phyloP scores from a whole-genome alignment of 352 stramenopile genomes.

The Globisporangium cystogenes region DNA sequence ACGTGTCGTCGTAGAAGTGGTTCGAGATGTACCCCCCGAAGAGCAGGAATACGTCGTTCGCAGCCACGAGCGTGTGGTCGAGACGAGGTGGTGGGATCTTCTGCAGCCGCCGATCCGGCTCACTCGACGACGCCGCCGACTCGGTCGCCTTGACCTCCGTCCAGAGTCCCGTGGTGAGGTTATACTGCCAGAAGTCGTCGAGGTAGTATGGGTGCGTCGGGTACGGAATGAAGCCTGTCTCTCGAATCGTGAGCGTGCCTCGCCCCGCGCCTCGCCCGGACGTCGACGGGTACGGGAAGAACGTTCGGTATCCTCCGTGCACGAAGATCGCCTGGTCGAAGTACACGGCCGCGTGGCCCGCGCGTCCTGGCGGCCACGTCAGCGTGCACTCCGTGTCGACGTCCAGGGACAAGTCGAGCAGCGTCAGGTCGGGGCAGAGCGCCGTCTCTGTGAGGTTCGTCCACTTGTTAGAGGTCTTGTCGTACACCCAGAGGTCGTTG shows the following conservation, averaged over 20 bases:
- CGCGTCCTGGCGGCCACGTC: conserved; percentile 84
- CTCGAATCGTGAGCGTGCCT: conserved; percentile 42
- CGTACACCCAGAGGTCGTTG: conserved; percentile 92
- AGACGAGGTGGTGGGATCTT: conserved; percentile 57
- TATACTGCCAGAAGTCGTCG: conserved; percentile 93
- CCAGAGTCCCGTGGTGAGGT: conserved; percentile 85
- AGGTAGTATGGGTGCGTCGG: conserved; percentile 92
- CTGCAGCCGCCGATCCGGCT: conserved; percentile 7
- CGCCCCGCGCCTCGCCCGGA: conserved; percentile 71
- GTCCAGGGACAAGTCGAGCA: conserved; percentile 54
- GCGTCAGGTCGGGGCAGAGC: conserved; percentile 50
- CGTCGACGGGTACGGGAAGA: conserved; percentile 93
- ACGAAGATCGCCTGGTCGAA: conserved; percentile 80
- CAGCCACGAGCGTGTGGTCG: conserved; percentile 80
- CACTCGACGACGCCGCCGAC: conserved; percentile 8
- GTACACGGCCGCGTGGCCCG: conserved; percentile 78
- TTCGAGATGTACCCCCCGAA: conserved; percentile 93
- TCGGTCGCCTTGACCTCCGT: conserved; percentile 32
- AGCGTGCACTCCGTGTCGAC: conserved; percentile 72
- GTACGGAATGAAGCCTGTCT: conserved; percentile 80
- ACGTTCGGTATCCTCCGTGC: conserved; percentile 93
- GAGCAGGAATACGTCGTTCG: conserved; percentile 82
- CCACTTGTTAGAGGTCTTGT: conserved; percentile 61
- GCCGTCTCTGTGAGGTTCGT: conserved; percentile 63
- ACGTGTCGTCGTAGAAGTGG: conserved; percentile 93